A percentile compares a stretch with the other conserved stretches of the same genome.
Conservation (phyloP, 2,329 filamentous ascomycete genomes). For the Seiridium unicorne region DNA sequence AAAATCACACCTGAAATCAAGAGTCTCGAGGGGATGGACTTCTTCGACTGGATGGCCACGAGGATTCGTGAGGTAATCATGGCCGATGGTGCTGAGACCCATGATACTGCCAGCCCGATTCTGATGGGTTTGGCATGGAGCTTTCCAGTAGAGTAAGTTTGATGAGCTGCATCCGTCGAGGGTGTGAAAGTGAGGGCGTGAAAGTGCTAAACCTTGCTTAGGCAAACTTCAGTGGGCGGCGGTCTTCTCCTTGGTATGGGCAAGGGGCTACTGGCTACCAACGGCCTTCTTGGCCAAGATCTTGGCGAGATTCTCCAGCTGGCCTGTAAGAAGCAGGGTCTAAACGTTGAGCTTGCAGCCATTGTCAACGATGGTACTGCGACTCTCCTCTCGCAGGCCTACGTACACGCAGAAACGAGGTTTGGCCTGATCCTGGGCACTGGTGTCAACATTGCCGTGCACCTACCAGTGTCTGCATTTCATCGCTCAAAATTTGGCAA, state of each 20-base stretch:
- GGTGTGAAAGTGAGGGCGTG: too few relatives aligned
- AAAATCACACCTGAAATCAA: slow-evolving; percentile 56
- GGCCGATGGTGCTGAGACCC: slow-evolving; percentile 36
- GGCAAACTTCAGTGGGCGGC: slow-evolving; percentile 62
- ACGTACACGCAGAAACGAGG: slow-evolving; percentile 55
- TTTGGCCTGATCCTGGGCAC: slow-evolving; percentile 68
- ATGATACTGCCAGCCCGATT: slow-evolving; percentile 41
- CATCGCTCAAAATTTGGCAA: slow-evolving; percentile 54
- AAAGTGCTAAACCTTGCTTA: slow-evolving; percentile 25
- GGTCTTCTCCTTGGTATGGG: slow-evolving; percentile 63
- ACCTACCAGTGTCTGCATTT: slow-evolving; percentile 59
- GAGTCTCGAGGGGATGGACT: slow-evolving; percentile 54
- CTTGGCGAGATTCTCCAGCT: slow-evolving; percentile 56
- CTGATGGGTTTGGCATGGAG: slow-evolving; percentile 66
- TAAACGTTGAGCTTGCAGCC: slow-evolving; percentile 55
- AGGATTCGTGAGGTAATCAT: slow-evolving; percentile 55
- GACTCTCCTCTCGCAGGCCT: slow-evolving; percentile 64
- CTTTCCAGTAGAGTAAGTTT: slow-evolving; percentile 65
- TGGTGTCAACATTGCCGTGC: slow-evolving; percentile 64
- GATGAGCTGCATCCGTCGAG: too few relatives aligned
- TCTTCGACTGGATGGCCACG: slow-evolving; percentile 69
- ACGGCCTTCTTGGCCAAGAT: slow-evolving; percentile 57
- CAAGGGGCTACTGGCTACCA: slow-evolving; percentile 61
- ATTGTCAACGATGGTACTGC: slow-evolving; percentile 69
- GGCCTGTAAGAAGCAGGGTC: slow-evolving; percentile 48